phyloP scores from a whole-genome alignment of 2,329 filamentous ascomycete genomes.

The Aureobasidium pullulans region DNA sequence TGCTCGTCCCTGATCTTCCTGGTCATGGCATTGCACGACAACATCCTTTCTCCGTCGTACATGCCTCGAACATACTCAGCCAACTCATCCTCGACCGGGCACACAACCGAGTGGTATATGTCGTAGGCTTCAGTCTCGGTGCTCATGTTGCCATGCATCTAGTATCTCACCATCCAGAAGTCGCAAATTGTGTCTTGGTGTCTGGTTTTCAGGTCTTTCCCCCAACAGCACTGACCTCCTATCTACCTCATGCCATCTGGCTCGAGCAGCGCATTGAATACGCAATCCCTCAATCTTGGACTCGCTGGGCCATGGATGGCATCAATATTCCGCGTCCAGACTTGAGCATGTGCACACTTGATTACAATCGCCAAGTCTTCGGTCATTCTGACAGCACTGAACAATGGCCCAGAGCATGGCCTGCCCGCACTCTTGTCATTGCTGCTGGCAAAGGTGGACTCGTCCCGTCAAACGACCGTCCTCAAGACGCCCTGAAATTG shows the following conservation, averaged over 20 bases:
- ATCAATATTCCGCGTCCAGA: not conserved
- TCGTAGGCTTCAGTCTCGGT: constrained; percentile 5
- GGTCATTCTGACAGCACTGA: not conserved
- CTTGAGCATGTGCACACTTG: not conserved
- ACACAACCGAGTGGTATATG: not conserved
- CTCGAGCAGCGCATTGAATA: not conserved
- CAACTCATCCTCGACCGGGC: not conserved
- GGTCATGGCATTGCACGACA: not conserved
- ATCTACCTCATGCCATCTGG: not conserved
- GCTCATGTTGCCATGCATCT: not conserved
- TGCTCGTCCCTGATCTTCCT: not conserved
- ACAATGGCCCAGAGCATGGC: not conserved
- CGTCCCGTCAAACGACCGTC: not conserved
- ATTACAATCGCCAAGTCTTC: not conserved
- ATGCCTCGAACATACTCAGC: not conserved
- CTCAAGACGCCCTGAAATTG: not conserved
- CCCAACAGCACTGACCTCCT: not conserved
- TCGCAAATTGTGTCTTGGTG: not conserved
- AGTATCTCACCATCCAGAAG: not conserved
- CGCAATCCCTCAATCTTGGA: not conserved
- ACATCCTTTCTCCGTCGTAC: not conserved
- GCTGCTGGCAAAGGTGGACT: not conserved
- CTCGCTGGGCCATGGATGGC: not conserved
- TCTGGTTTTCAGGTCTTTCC: not conserved
- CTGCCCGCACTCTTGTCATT: not conserved